Base-by-base conservation (phyloP, 768 basidiomycete genomes). In the Asterophora lycoperdoides region DNA sequence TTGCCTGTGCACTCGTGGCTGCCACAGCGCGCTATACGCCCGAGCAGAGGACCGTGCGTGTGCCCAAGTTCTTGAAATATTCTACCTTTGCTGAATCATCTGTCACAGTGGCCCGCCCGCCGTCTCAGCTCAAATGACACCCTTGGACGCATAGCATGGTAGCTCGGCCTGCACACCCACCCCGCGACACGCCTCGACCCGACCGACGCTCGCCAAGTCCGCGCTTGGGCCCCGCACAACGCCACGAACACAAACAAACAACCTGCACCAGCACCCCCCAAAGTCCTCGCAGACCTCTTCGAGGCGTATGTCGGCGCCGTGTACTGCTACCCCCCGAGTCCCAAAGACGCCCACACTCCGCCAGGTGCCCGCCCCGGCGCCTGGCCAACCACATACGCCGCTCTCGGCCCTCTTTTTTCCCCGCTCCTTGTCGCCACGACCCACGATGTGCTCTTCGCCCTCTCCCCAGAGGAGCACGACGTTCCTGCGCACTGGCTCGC, bases 271-370 rank as follows among this genome's bases (percentile, higher is more conserved):
- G 35, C 57, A 6, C 67, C 66, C 1, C 67, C 67, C 0, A 68
- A 68, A 42, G 54, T 52, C 3, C 57, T 68, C 10, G 66, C 64
- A 6, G 64, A 68, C 45, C 55, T 68, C 11, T 66, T 68, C 38
- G 67, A 68, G 42, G 55, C 65, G 1, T 64, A 63, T 41, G 53
- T 49, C 14, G 66, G 67, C 6, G 66, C 66, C 1, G 54, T 67
- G 8, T 66, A 57, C 13, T 44, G 61, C n/a, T 58, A 65, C 42
- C 51, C 23, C 23, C 23, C 23, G 3, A 23, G 3, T 6, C 23
- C 6, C 23, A 6, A n/a, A n/a, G n/a, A n/a, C n/a, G 23, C 23
- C 6, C 23, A 3, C 23, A 6, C 23, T 6, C 23, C 23, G 6
- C 23, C 23, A 23, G 23, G 23, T 6, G 23, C 23, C 3, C 3